Evolutionary conservation across 805 yeast genomes (phyloP), one percentile per base, ranked within the genome.

Genomic region (Ogataea allantospora): DNA sequence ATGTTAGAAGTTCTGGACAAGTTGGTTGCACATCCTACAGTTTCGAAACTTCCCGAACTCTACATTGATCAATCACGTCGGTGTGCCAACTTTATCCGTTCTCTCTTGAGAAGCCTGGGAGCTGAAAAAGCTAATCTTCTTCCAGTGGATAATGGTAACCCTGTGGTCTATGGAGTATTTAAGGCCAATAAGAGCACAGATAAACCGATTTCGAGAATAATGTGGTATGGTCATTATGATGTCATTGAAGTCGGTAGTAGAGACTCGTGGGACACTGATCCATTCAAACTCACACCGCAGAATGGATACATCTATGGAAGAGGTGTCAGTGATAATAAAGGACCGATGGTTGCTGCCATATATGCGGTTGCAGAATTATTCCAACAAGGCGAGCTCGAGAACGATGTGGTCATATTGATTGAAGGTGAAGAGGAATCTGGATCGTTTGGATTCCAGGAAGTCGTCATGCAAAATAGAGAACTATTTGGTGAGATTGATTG

Each of bases 361-460:
- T 88, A 79, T 62, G 87, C 96, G 0, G 95, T 84, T 13, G 89
- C 93, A 0, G 87, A 84, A 36, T 62, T 88, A 10, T 65, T 65
- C 37, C 73, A 73, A 19, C 61, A 65, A 8, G 64, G 70, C 0
- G 61, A 73, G 30, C 68, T 93, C 14, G 66, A 68, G 6, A 71
- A 81, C 30, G 96, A 91, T 57, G 81, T 91, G 3, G 78, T 84
- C 0, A 89, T 93, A 51, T 55, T 91, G 11, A 71, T 91, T 33
- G 99, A 91, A 62, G 99, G 99, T 30, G 96, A 88, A 59, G 99
- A 93, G 62, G 99, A 91, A 59, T 75, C 86, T 40, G 98, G 97
- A 1, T 86, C 96, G 0, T 75, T 74, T 51, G 96, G 97, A 0
- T 88, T 91, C 56, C 79, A 80, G 51, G 71, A 77, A 3, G 79